These are phyloP conservation scores for Rheum nobile DNA, from an alignment of 148 eudicot genomes.

Conservation along the genomic window DNA sequence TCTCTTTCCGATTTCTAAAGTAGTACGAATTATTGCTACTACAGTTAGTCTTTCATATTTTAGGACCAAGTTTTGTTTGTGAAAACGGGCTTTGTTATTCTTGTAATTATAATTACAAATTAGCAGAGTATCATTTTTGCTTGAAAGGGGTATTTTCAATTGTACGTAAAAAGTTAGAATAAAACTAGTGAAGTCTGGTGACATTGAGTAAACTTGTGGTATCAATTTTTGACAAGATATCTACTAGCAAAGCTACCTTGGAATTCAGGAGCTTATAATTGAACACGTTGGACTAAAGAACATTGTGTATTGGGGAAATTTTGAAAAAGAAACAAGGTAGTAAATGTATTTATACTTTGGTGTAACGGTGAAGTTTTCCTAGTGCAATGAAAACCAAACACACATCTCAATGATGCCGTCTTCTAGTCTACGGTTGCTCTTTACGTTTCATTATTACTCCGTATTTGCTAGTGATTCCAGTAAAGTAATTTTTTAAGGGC, in stretches of 20 bases:
- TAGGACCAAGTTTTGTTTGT: background rate
- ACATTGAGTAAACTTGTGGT: background rate
- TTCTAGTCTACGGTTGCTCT: background rate
- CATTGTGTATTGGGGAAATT: background rate
- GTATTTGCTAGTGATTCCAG: background rate
- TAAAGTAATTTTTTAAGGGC: too few relatives aligned
- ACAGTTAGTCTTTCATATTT: too few relatives aligned
- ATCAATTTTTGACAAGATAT: background rate
- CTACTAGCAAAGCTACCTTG: background rate
- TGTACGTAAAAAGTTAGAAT: background rate
- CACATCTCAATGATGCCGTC: slow-evolving; percentile 11
- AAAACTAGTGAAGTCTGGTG: background rate
- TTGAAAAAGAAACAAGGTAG: background rate
- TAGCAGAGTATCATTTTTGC: too few relatives aligned
- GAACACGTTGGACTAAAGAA: background rate
- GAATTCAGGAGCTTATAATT: background rate
- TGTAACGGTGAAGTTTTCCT: slow-evolving; percentile 32
- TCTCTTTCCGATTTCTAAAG: too few relatives aligned
- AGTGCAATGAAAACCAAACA: background rate
- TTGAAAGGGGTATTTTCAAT: too few relatives aligned
- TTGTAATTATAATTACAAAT: too few relatives aligned
- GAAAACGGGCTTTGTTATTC: background rate
- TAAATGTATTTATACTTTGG: slow-evolving; percentile 20
- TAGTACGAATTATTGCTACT: too few relatives aligned
- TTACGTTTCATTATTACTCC: background rate